phyloP scores from a whole-genome alignment of 2,329 filamentous ascomycete species.

The Aspergillus felis region DNA sequence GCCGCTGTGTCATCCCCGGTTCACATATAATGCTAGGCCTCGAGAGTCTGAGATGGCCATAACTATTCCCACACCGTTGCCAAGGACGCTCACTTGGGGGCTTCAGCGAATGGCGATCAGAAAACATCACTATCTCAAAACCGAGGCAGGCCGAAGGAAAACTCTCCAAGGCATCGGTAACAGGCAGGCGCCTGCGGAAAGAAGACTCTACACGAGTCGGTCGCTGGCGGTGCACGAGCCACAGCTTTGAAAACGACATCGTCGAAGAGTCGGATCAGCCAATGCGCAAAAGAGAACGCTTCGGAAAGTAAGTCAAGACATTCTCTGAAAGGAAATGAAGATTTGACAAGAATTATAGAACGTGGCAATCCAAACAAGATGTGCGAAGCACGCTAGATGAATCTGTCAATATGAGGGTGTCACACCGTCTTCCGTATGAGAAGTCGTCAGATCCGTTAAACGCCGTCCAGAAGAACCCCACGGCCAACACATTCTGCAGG shows the following conservation, averaged over 20 bases:
- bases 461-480: slow-evolving; percentile 34
- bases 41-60: background rate
- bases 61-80: background rate
- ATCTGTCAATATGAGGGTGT: slow-evolving; percentile 34
- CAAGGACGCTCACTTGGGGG: background rate
- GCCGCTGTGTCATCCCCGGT: background rate
- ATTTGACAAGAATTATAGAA: slow-evolving; percentile 10
- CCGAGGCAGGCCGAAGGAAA: background rate
- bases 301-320: slow-evolving; percentile 4
- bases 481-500: slow-evolving; percentile 30
- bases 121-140: background rate
- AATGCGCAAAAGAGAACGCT: slow-evolving; percentile 1
- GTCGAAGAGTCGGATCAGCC: background rate
- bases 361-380: slow-evolving; percentile 26
- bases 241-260: background rate
- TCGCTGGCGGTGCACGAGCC: background rate
- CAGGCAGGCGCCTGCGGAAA: background rate
- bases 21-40: background rate
- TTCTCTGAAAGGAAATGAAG: background rate
- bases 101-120: background rate
- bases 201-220: background rate
- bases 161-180: background rate
- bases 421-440: slow-evolving; percentile 30
- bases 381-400: slow-evolving; percentile 37
- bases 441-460: slow-evolving; percentile 37